These are phyloP conservation scores for Botrytis fragariae DNA, from an alignment of 2,329 filamentous ascomycete species.

Conservation along the genomic window DNA sequence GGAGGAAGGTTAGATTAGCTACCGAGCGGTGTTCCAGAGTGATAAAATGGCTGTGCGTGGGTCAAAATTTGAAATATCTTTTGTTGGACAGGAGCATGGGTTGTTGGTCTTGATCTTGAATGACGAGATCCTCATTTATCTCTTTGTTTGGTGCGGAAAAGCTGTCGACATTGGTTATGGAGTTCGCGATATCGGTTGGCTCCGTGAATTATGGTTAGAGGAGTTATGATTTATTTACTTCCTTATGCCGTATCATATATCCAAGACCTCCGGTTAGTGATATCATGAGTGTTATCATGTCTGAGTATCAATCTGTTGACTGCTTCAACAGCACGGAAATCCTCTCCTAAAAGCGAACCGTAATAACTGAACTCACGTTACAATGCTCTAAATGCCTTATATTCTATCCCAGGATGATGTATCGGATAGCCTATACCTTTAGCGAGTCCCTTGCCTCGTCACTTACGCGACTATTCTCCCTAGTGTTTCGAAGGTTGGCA, in stretches of 20 bases:
- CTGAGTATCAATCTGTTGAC: background rate
- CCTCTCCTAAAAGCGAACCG: too few species aligned
- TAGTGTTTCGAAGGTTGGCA: background rate
- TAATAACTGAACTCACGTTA: background rate
- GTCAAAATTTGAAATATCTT: background rate
- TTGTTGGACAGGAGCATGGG: background rate
- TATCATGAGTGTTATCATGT: background rate
- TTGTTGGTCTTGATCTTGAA: background rate
- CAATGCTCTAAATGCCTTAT: background rate
- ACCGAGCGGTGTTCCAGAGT: background rate
- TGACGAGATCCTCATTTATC: background rate
- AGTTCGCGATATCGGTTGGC: background rate
- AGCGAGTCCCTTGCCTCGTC: background rate
- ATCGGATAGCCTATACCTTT: background rate
- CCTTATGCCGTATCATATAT: background rate
- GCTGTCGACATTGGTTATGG: background rate
- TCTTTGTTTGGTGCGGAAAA: background rate
- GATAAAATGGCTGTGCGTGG: background rate
- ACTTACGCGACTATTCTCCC: background rate
- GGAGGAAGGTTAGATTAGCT: background rate
- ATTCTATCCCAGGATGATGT: background rate
- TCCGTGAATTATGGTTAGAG: background rate
- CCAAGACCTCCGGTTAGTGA: background rate
- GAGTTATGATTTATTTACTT: background rate
- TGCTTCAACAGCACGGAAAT: background rate